Evolutionary conservation across 129 eudicot species (phyloP).

Genomic region (Helianthus annuus): DNA sequence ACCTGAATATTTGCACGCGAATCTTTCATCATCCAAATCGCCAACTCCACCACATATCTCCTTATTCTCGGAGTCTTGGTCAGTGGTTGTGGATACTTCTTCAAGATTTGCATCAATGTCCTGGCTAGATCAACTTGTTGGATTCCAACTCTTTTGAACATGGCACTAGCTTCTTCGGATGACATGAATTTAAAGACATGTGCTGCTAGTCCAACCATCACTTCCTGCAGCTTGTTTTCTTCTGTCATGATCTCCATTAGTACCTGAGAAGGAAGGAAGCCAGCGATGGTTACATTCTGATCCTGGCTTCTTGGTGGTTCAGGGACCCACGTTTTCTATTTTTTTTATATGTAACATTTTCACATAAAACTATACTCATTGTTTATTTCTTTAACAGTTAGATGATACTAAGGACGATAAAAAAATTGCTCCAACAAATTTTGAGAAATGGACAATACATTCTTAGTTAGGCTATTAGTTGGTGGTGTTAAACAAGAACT

Average conservation of each 20-base stretch:
- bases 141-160: conserved; percentile 50
- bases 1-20: conserved; percentile 32
- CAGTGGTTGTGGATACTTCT: conserved; percentile 63
- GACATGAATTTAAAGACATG: conserved; percentile 62
- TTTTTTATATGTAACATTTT: too few species aligned
- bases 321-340: too few species aligned
- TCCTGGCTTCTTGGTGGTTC: too few species aligned
- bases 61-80: conserved; percentile 74
- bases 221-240: conserved; percentile 79
- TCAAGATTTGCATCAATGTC: conserved; percentile 49
- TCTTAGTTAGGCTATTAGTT: too few species aligned
- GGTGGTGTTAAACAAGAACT: too few species aligned
- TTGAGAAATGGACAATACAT: too few species aligned
- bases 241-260: conserved; percentile 63
- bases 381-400: too few species aligned
- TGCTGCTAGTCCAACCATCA: conserved; percentile 83
- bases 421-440: too few species aligned
- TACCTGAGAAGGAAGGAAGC: conserved; percentile 41
- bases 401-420: too few species aligned
- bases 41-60: conserved; percentile 68
- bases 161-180: conserved; percentile 45
- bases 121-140: conserved; percentile 53
- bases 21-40: conserved; percentile 86
- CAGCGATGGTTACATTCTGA: background rate
- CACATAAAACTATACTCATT: too few species aligned